Percentiles rank a stretch among this genome's conserved stretches.
These are phyloP conservation scores for Aspergillus heteromorphus DNA, from an alignment of 495 filamentous ascomycete species.

Conservation along the genomic window DNA sequence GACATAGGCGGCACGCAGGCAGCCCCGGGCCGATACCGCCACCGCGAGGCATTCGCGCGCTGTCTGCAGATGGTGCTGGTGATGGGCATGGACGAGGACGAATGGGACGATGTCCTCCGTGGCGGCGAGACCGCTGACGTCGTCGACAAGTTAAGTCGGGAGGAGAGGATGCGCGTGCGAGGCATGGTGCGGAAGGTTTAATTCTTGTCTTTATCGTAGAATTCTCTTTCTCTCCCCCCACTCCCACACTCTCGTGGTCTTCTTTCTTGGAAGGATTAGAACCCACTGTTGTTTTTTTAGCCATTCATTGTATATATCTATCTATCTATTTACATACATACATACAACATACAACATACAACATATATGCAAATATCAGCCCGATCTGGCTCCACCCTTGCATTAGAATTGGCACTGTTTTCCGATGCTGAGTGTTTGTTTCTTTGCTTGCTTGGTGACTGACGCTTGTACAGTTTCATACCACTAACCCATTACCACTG, in stretches of 20 bases:
- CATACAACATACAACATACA: too few species aligned
- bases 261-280: too few species aligned
- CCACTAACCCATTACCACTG: too few species aligned
- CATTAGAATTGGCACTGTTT: too few species aligned
- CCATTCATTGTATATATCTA: neutral
- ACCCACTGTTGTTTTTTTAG: too few species aligned
- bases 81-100: slow-evolving; percentile 96
- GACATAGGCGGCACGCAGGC: slow-evolving; percentile 49
- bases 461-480: too few species aligned
- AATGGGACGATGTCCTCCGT: slow-evolving; percentile 75
- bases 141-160: slow-evolving; percentile 48
- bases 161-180: slow-evolving; percentile 57
- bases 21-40: slow-evolving; percentile 52
- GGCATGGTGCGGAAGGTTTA: slow-evolving; percentile 47
- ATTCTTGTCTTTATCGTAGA: neutral
- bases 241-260: too few species aligned
- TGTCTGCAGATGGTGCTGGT: slow-evolving; percentile 82
- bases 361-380: neutral
- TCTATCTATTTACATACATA: neutral
- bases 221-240: neutral
- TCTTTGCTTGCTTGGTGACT: too few species aligned
- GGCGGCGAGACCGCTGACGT: slow-evolving; percentile 39
- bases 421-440: too few species aligned
- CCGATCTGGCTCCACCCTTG: too few species aligned
- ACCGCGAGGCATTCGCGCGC: slow-evolving; percentile 73